phyloP scores from a whole-genome alignment of 2,329 filamentous ascomycete genomes.

The Penicillium glabrum region DNA sequence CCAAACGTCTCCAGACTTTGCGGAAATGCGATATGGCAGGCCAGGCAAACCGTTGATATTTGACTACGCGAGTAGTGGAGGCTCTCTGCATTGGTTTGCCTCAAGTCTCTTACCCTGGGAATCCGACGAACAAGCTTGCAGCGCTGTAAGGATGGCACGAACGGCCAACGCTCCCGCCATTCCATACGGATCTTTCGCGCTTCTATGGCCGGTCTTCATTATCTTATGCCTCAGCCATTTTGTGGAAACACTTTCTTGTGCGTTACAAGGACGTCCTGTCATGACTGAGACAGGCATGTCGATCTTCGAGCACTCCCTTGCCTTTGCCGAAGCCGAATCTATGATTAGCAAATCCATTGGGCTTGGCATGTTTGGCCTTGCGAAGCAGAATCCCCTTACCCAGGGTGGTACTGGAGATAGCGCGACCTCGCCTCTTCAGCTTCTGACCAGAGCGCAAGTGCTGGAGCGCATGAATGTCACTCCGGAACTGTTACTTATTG shows the following conservation, averaged over 20 bases:
- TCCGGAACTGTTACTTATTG: conserved; percentile 82
- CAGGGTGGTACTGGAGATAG: conserved; percentile 44
- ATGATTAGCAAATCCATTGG: conserved; percentile 79
- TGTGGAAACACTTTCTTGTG: conserved; percentile 82
- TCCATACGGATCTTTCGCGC: conserved; percentile 73
- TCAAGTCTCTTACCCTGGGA: conserved; percentile 72
- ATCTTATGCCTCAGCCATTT: conserved; percentile 72
- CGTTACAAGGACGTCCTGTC: conserved; percentile 77
- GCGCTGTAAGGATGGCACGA: conserved; percentile 70
- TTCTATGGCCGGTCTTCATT: conserved; percentile 56
- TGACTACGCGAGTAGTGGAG: conserved; percentile 69
- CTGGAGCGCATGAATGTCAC: conserved; percentile 81
- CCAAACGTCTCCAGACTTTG: conserved; percentile 77
- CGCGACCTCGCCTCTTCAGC: conserved; percentile 34
- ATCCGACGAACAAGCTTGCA: conserved; percentile 72
- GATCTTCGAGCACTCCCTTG: conserved; percentile 90
- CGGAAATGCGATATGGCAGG: conserved; percentile 68
- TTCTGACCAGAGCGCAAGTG: conserved; percentile 55
- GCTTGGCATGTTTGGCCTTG: conserved; percentile 62
- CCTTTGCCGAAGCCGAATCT: conserved; percentile 92
- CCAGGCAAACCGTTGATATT: conserved; percentile 64
- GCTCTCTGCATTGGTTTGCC: conserved; percentile 70
- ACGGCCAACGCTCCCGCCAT: conserved; percentile 43
- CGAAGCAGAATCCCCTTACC: conserved; percentile 44
- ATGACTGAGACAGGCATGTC: conserved; percentile 93